A percentile compares a stretch with the other conserved stretches of the same genome.
Evolutionary conservation across 495 filamentous ascomycete genomes (phyloP).

Genomic region (Daldinia bambusicola): DNA sequence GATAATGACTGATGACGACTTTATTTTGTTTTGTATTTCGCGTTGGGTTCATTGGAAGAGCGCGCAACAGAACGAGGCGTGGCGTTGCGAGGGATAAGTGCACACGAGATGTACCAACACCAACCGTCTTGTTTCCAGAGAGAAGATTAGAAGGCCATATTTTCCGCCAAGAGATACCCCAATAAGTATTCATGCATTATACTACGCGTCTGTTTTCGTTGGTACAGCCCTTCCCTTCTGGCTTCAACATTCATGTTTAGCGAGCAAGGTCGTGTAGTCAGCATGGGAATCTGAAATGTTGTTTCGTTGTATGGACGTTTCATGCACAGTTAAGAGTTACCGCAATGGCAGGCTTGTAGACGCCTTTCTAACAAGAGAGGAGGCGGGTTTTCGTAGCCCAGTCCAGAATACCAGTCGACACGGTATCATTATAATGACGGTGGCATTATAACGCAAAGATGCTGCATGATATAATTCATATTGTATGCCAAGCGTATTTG

Average conservation of each 20-base stretch:
- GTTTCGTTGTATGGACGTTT: neutral
- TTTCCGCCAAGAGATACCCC: constrained; percentile 45
- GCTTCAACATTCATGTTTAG: neutral
- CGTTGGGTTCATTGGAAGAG: constrained; percentile 14
- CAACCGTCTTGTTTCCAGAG: constrained; percentile 23
- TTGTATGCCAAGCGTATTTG: neutral
- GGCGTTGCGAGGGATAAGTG: constrained; percentile 29
- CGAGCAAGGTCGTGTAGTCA: neutral
- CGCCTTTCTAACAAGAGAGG: constrained; percentile 4
- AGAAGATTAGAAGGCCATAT: constrained; percentile 32
- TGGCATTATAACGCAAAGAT: constrained; percentile 9
- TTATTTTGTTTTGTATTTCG: constrained; percentile 24
- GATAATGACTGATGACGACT: constrained; percentile 34
- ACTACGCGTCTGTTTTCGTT: constrained; percentile 20
- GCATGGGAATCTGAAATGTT: neutral
- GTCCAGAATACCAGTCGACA: neutral
- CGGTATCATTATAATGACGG: constrained; percentile 11
- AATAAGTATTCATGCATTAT: constrained; percentile 38
- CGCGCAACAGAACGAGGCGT: constrained; percentile 21
- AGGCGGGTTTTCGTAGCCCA: constrained; percentile 3
- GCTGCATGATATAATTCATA: constrained; percentile 15
- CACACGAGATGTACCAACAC: constrained; percentile 32
- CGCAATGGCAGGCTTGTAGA: neutral
- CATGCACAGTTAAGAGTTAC: neutral
- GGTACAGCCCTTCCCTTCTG: constrained; percentile 24